Base-by-base conservation (phyloP, 2,329 filamentous ascomycete species). In the Lecanicillium sp. region DNA sequence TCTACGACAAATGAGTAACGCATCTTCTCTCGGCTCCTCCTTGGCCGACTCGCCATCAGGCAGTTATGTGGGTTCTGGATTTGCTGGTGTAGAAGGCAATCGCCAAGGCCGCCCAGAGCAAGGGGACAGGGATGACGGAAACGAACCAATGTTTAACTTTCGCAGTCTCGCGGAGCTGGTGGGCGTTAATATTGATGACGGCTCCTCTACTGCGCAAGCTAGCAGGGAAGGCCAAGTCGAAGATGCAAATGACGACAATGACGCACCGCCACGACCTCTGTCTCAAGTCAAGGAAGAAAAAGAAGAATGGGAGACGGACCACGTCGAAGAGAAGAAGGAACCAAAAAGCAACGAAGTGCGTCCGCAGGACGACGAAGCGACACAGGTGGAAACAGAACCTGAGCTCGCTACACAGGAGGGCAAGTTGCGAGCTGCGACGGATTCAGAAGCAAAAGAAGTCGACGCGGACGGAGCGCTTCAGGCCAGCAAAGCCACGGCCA, bases 91-190 rank as follows among this genome's bases (percentile, higher is more conserved):
- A 2, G 64, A 68, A 5, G 57, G 49, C 7, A 66, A 68, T 29
- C 65, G 62, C 4, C 34, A 41, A 9, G 63, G 57, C 13, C 62
- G 63, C 39, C 66, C 64, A 40, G 64, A 68, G 14, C 66, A 68
- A 9, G 65, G 67, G 11, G 72, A 78, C 17, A 59, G 65, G 6
- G 71, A 73, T 17, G 65, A 70, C 4, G 67, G 70, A 12, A 47
- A 66, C 39, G 89, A 95, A 54, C 78, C 87, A 3, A 78, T 95
- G 75, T 92, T 94, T 61, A 95, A 95, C 58, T 95, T 95, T 55
- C 73, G 80, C 40, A 95, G 87, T 49, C 65, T 96, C 16, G 85
- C 86, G 2, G 85, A 86, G 45, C 85, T 94, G 57, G 85, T 95
- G 20, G 85, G 81, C 0, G 78, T 77, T 7, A 68, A 74, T 33